Conservation (phyloP, 306 rosid species). For the Acmispon strigosus region DNA sequence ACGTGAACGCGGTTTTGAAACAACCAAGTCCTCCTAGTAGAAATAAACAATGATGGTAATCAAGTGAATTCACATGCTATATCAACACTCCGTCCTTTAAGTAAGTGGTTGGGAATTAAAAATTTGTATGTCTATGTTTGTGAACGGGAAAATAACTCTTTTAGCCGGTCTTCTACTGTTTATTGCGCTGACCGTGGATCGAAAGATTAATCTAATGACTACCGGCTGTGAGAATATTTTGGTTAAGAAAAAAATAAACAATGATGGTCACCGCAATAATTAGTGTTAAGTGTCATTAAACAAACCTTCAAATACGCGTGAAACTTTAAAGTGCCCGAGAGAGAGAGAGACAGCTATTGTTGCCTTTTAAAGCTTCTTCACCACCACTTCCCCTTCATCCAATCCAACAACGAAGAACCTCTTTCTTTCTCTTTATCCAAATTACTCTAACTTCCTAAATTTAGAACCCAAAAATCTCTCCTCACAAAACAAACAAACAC, state of each 20-base stretch:
- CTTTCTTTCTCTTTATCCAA: background rate
- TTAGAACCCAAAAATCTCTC: slow-evolving; percentile 22
- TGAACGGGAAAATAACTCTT: too few species aligned
- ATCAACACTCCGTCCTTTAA: too few species aligned
- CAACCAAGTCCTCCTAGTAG: background rate
- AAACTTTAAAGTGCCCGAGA: background rate
- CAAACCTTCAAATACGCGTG: slow-evolving; percentile 25
- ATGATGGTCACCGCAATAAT: background rate
- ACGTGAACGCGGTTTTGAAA: slow-evolving; percentile 38
- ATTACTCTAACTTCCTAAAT: background rate
- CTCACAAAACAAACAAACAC: background rate
- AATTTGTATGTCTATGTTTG: too few species aligned
- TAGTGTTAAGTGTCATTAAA: background rate
- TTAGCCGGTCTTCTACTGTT: too few species aligned
- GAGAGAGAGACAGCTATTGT: background rate
- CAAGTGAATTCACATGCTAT: too few species aligned
- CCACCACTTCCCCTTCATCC: background rate
- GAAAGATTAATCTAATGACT: too few species aligned
- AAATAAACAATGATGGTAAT: background rate
- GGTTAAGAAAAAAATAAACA: too few species aligned
- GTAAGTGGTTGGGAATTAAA: too few species aligned
- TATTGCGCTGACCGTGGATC: too few species aligned
- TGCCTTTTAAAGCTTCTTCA: background rate
- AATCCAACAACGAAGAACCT: background rate
- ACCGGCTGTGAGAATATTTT: too few species aligned